Evolutionary conservation across 75 land plant genomes (phyloP), one percentile per base, ranked within the genome.

Genomic region (Pinus albicaulis): DNA sequence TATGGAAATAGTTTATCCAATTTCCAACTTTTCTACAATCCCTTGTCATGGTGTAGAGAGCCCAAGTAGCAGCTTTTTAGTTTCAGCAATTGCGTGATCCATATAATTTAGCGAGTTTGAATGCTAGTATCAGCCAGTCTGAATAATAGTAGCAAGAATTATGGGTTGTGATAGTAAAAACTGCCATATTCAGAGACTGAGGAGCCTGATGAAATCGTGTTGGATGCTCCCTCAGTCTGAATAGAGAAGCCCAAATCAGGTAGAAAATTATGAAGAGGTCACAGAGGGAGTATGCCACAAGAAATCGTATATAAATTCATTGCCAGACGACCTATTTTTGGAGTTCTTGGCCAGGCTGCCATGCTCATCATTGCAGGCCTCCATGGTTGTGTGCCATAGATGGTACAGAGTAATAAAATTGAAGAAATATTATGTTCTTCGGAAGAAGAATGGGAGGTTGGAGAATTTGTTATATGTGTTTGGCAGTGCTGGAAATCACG

Each of bases 321-420:
- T 44, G 0, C 98, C 98, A n/a, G 95, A 92, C 59, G 98, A 95
- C 77, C 73, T 95, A 52, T 84, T 92, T 61, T 70, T 89, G 2
- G 98, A 95, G 57, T 90, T 91, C 76, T 82, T 95, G 78, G 77
- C 90, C 5, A 56, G 91, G 2, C 64, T 88, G n/a, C 85, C 90
- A 3, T 65, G 80, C 4, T 70, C 79, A 16, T 79, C 86, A 22
- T 76, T 89, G 52, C 84, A 80, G 7, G 34, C 78, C 26, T 74
- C 82, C 66, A 76, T 82, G 76, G 75, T 77, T 55, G 91, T 89
- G 23, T 89, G 78, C 68, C 86, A 82, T 58, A 79, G 78, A 31
- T 89, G 89, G 86, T 38, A 76, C 10, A 13, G 3, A 15, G 70
- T 84, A 34, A 34, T 89, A n/a, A 58, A 75, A 57, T 78, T 82